Conservation (phyloP, 2,329 filamentous ascomycete genomes). For the Metarhizium robertsii region DNA sequence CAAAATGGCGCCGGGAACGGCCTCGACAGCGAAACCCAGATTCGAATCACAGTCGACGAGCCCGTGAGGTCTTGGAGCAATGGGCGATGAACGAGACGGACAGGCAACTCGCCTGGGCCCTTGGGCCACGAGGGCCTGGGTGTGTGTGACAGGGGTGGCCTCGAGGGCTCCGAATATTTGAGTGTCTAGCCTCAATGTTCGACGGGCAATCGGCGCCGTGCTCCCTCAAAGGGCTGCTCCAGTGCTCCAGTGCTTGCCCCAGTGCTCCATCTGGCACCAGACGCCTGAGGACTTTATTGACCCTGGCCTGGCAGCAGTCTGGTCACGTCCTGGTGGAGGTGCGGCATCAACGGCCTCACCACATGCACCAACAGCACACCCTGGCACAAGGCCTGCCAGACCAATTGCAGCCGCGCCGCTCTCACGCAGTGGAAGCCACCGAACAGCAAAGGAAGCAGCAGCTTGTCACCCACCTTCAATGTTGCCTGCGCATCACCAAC, state of each 20-base stretch:
- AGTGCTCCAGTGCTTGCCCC: no score
- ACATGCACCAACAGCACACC: neutral
- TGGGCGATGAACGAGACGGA: neutral
- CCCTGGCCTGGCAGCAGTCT: neutral
- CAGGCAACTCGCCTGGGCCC: neutral
- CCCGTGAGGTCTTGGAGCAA: neutral
- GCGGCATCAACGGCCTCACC: conserved; percentile 3
- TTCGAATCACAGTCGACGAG: neutral
- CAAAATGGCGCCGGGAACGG: neutral
- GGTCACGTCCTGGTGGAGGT: neutral
- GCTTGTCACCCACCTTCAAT: neutral
- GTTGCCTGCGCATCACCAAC: neutral
- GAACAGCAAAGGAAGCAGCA: neutral
- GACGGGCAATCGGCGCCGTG: no score
- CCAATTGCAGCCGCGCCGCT: neutral
- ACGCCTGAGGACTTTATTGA: neutral
- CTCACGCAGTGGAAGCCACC: neutral
- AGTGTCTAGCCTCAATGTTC: neutral
- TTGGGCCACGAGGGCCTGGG: conserved; percentile 3
- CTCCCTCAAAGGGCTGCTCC: no score
- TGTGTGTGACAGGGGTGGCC: conserved; percentile 4
- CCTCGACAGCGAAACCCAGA: neutral
- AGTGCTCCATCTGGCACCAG: neutral
- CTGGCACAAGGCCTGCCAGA: neutral
- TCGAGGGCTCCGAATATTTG: neutral